Base-by-base conservation (phyloP, 1,139 yeast genomes). In the Hansenula anomala region DNA sequence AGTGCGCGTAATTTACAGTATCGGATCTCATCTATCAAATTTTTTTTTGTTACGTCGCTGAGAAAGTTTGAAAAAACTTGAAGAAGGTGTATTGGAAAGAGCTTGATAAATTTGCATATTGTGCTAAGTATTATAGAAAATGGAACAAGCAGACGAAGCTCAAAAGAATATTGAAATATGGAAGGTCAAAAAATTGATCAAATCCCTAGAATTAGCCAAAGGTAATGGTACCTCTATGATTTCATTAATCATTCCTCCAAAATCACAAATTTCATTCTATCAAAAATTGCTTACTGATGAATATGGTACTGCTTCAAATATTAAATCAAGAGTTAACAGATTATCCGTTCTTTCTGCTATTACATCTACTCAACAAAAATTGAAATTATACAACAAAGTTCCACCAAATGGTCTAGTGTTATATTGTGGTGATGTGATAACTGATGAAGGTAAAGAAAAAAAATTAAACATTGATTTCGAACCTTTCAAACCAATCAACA, bases 161-260 rank as follows among this genome's bases (percentile, higher is more conserved):
- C 97, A 92, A 63, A 89, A 86, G 71, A 90, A 89, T 69, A 92
- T 92, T 63, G 96, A 92, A 73, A 89, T 92, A 71, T 92, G 98
- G 98, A 92, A 92, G 80, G 83, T 92, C 75, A 90, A 90, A 73
- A 92, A 92, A 69, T 71, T 84, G 75, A 79, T 83, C 71, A 84
- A 83, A 66, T 79, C 87, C 46, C 75, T 92, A 56, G 94, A 90
- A 61, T 69, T 69, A 58, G 97, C 97, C 42, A 78, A 96, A 65
- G 97, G 98, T 64, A 92, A 92, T 61, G 98, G 98, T 65, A 92
- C 98, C 36, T 92, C 98, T 27, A 92, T 92, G 97, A 92, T 92
- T 59, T 89, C 97, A 25, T 73, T 92, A 62, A 86, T 92, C 56
- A 87, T 92, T 49, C 95, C 98, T 34, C 98, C 98, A 54, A 84